Conservation (phyloP, 345 rosid genomes). For the Aquilaria malaccensis region DNA sequence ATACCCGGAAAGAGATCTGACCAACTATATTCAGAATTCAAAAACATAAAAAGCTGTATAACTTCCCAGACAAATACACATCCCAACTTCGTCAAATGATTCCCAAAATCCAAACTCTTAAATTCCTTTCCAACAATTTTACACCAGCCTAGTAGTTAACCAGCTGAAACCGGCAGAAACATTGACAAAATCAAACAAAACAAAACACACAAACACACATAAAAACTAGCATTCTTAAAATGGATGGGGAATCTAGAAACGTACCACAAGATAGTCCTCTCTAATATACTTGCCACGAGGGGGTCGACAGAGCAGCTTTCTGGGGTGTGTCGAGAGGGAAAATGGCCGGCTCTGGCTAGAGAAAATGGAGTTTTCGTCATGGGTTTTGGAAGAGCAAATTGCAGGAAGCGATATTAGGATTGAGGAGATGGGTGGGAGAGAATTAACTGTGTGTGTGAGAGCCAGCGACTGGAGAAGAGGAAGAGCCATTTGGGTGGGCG, state of each 20-base stretch:
- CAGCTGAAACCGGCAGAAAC: not conserved
- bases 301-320: conserved; percentile 65
- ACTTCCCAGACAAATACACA: not conserved
- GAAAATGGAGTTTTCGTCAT: conserved; percentile 19
- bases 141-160: not conserved
- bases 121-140: not conserved
- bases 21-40: conserved; percentile 2
- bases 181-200: conserved; percentile 4
- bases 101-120: not conserved
- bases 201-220: conserved; percentile 5
- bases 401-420: conserved; percentile 7
- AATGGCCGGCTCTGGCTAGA: conserved; percentile 25
- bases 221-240: not conserved
- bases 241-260: not conserved
- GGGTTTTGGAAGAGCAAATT: conserved; percentile 24
- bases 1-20: conserved; percentile 5
- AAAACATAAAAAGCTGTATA: not conserved
- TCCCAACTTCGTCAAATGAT: not conserved
- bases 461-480: conserved; percentile 42
- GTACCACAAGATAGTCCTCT: conserved; percentile 90
- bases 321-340: conserved; percentile 41
- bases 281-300: conserved; percentile 68
- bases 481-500: conserved; percentile 37
- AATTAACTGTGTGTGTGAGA: conserved; percentile 1
- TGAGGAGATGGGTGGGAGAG: conserved; percentile 19